Evolutionary conservation across 768 basidiomycete species (phyloP), one percentile per base, ranked within the genome.

Genomic region (Rhodocollybia butyracea): DNA sequence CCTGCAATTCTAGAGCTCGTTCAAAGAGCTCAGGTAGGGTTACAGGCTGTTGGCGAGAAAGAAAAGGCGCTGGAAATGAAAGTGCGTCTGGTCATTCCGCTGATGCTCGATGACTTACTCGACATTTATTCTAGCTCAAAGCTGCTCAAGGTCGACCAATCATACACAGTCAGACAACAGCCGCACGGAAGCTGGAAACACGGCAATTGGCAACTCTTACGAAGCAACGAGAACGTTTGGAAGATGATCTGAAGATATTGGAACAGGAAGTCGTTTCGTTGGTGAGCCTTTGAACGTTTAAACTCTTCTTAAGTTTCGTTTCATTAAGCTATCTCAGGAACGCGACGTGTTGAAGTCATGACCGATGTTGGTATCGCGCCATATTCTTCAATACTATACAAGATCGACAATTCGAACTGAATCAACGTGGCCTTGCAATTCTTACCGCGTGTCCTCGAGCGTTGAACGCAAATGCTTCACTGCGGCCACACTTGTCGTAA

Each of bases 1-100:
- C 91, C 91, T 17, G 83, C 87, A 29, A 86, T 93, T 19, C 81
- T 76, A 43, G 89, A 92, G 59, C 81, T 93, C 15, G 79, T 91
- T 19, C 77, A 82, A 54, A 79, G 82, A 22, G 85, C 89, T 0
- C 85, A 90, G 63, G 83, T 82, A 61, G 89, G 88, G 1, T 68
- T 91, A 31, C 76, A 79, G 27, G 64, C 73, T 8, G 68, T 92
- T 52, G 71, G 77, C 59, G 87, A 86, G 73, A 83, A 82, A 63
- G 85, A 88, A 59, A 76, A 70, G 45, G 64, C 76, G 45, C 69
- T 90, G 39, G 80, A 85, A 64, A 75, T 78, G 21, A 90, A 90
- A 76, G 90, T 89, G 32, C 8, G 68, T 30, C 53, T 3, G n/a
- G n/a, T n/a, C n/a, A n/a, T 11, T 54, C 27, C 45, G 41, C 5